A percentile compares a stretch with the other conserved stretches of the same genome.
These are phyloP conservation scores for Dioscorea cayenensis DNA, from an alignment of 116 monocot species.

Conservation along the genomic window DNA sequence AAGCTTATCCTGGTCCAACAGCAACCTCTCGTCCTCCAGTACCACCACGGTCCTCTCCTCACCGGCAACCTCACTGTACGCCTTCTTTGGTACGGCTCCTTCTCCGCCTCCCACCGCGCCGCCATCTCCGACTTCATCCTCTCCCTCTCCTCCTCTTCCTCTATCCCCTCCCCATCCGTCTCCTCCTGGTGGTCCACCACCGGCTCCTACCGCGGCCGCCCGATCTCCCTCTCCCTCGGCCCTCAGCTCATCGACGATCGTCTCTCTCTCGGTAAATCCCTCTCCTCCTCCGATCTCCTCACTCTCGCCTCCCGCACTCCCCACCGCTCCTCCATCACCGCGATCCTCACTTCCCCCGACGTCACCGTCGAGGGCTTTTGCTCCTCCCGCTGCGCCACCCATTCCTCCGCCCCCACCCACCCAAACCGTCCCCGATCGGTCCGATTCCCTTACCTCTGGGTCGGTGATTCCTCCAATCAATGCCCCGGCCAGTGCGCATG, in stretches of 20 bases:
- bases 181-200: conserved; percentile 39
- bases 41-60: conserved; percentile 32
- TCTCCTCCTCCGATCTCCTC: conserved; percentile 17
- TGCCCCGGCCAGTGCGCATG: conserved; percentile 67
- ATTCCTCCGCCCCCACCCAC: conserved; percentile 6
- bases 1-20: conserved; percentile 19
- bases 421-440: neutral
- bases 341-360: conserved; percentile 29
- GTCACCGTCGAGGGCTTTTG: conserved; percentile 42
- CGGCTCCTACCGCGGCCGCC: neutral
- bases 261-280: conserved; percentile 28
- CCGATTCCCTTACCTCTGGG: conserved; percentile 38
- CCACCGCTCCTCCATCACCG: conserved; percentile 4
- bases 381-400: conserved; percentile 20
- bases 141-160: conserved; percentile 20
- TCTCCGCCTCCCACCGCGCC: conserved; percentile 16
- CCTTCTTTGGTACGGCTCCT: conserved; percentile 30
- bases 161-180: conserved; percentile 18
- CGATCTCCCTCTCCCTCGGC: conserved; percentile 6
- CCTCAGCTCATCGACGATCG: conserved; percentile 24
- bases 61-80: conserved; percentile 18
- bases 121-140: conserved; percentile 27
- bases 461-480: conserved; percentile 42
- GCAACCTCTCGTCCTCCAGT: conserved; percentile 18
- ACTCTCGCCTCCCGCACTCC: conserved; percentile 11